Evolutionary conservation across 768 basidiomycete species (phyloP).

Genomic region (Leccinum uliginosum): DNA sequence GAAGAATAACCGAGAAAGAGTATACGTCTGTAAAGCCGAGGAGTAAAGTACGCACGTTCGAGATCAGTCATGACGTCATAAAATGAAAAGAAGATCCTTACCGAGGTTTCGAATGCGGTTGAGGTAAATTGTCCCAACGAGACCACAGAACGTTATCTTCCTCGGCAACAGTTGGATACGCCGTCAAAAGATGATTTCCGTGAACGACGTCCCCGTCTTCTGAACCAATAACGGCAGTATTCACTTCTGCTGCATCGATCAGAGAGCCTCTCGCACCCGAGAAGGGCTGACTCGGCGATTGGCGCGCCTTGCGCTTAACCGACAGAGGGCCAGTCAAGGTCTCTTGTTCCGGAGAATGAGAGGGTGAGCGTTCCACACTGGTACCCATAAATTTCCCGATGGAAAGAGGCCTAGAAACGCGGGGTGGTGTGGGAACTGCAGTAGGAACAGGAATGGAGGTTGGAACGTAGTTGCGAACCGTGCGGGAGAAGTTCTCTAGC

Average conservation of each 20-base stretch:
- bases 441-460: constrained; percentile 46
- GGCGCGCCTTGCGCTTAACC: constrained; percentile 8
- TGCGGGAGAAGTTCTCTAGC: constrained; percentile 48
- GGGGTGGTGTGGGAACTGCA: constrained; percentile 45
- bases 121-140: constrained; percentile 28
- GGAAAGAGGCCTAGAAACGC: constrained; percentile 46
- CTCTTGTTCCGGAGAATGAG: constrained; percentile 9
- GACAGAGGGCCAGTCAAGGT: constrained; percentile 6
- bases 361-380: constrained; percentile 17
- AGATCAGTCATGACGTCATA: background rate
- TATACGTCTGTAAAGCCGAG: constrained; percentile 32
- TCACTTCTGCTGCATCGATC: constrained; percentile 14
- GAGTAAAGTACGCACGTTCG: constrained; percentile 6
- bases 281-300: constrained; percentile 9
- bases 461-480: constrained; percentile 52
- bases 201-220: constrained; percentile 23
- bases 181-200: constrained; percentile 15
- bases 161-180: constrained; percentile 29
- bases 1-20: constrained; percentile 51
- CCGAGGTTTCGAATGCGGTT: constrained; percentile 16
- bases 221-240: constrained; percentile 8
- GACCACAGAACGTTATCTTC: constrained; percentile 32
- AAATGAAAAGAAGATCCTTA: constrained; percentile 4
- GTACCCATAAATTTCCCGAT: constrained; percentile 41
- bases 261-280: constrained; percentile 3